Percentiles rank a stretch among this genome's conserved stretches.
Evolutionary conservation across 169 alveolate species (phyloP).

Genomic region (Plasmodium gonderi): DNA sequence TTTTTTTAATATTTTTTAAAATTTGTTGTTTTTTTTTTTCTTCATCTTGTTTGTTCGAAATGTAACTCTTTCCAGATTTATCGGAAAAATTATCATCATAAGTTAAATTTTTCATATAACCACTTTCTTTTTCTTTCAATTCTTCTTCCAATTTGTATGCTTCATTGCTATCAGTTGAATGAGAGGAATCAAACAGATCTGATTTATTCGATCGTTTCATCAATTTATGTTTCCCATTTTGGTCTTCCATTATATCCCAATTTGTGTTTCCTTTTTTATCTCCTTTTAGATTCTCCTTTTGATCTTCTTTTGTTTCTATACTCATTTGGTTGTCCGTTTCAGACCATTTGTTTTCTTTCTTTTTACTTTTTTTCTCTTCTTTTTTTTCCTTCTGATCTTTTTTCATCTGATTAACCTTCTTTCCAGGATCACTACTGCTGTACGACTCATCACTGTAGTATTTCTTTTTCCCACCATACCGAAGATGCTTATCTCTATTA

Average conservation of each 20-base stretch:
- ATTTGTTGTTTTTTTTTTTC: constrained; percentile 53
- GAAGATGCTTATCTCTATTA: neutral
- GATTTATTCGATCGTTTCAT: neutral
- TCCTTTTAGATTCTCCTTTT: neutral
- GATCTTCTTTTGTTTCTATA: neutral
- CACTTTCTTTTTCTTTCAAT: neutral
- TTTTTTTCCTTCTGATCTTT: neutral
- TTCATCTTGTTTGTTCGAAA: constrained; percentile 67
- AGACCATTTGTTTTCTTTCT: neutral
- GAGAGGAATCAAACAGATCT: constrained; percentile 17
- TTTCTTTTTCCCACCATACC: neutral
- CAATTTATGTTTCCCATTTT: neutral
- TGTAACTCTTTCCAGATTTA: constrained; percentile 52
- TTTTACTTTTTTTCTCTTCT: constrained; percentile 18
- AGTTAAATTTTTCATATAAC: neutral
- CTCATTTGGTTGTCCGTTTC: neutral
- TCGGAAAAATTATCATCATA: constrained; percentile 39
- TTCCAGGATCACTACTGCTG: neutral
- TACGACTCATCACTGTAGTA: constrained; percentile 46
- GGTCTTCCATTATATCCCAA: neutral
- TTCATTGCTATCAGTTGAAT: constrained; percentile 7
- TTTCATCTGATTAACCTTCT: neutral
- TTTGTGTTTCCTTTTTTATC: neutral
- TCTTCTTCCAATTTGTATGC: constrained; percentile 11
- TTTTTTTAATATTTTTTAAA: constrained; percentile 27